A percentile compares a stretch with the other conserved stretches of the same genome.
phyloP scores from a whole-genome alignment of 2,329 filamentous ascomycete genomes.

The Colletotrichum higginsianum region DNA sequence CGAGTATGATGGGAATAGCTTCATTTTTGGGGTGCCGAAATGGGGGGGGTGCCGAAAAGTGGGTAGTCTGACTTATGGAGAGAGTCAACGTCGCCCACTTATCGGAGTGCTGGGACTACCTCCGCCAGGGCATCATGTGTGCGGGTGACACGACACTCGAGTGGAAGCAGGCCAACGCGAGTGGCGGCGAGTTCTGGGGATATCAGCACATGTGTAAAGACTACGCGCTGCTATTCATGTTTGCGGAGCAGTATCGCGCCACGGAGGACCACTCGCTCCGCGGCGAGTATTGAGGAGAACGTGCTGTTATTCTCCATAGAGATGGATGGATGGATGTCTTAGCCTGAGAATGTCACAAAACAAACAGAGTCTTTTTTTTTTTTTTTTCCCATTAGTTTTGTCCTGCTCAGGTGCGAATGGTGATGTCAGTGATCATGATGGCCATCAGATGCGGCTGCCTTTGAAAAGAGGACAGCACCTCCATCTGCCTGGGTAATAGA shows the following conservation, averaged over 20 bases:
- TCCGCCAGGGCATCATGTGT: conserved; percentile 58
- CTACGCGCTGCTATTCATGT: not conserved
- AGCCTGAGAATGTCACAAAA: not conserved
- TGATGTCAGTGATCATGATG: too few relatives aligned
- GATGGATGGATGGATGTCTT: too few relatives aligned
- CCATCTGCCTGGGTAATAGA: too few relatives aligned
- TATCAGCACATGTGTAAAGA: conserved; percentile 1
- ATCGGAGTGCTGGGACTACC: conserved; percentile 58
- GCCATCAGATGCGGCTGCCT: too few relatives aligned
- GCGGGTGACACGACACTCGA: conserved; percentile 45
- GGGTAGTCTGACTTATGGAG: conserved; percentile 3
- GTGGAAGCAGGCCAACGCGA: conserved; percentile 7
- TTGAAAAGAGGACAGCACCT: too few relatives aligned
- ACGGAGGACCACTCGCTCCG: not conserved
- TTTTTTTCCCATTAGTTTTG: too few relatives aligned
- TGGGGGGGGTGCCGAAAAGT: too few relatives aligned
- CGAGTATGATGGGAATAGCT: too few relatives aligned
- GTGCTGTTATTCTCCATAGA: too few relatives aligned
- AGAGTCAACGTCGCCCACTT: conserved; percentile 44
- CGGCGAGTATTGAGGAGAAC: too few relatives aligned
- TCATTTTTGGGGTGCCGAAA: too few relatives aligned
- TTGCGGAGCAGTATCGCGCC: not conserved
- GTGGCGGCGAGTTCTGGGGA: not conserved
- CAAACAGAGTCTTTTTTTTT: too few relatives aligned
- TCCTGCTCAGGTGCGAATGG: not conserved